phyloP scores from a whole-genome alignment of 2,329 filamentous ascomycete species.

The Ceratocystis diversiconidia region DNA sequence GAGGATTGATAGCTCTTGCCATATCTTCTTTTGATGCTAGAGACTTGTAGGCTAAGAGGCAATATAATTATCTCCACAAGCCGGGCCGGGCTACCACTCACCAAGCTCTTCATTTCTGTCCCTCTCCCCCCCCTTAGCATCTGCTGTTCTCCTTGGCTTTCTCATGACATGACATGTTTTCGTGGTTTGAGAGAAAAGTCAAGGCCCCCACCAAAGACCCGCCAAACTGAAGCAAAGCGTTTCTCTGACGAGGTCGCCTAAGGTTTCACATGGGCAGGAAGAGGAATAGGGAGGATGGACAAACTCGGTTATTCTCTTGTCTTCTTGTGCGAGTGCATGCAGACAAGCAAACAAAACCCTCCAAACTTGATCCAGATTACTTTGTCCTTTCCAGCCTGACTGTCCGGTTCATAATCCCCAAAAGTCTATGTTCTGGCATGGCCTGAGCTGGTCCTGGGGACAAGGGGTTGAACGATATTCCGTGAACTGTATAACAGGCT shows the following conservation, averaged over 20 bases:
- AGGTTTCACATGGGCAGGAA: background rate
- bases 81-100: no score
- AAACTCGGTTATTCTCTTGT: background rate
- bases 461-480: no score
- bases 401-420: no score
- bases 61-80: no score
- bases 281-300: background rate
- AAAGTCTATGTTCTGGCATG: no score
- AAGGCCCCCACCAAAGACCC: background rate
- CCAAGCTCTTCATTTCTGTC: background rate
- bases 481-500: background rate
- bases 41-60: no score
- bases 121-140: background rate
- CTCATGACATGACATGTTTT: background rate
- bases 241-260: constrained; percentile 1
- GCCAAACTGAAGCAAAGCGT: constrained; percentile 2
- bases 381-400: background rate
- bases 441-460: no score
- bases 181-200: background rate
- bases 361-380: background rate
- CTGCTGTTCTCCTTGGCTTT: background rate
- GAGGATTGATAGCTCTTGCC: no score
- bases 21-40: no score
- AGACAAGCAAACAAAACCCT: background rate
- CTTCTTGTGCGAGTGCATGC: background rate